Percentiles rank a stretch among this genome's conserved stretches.
Conservation (phyloP, 495 filamentous ascomycete species). For the Aspergillus sparsus region DNA sequence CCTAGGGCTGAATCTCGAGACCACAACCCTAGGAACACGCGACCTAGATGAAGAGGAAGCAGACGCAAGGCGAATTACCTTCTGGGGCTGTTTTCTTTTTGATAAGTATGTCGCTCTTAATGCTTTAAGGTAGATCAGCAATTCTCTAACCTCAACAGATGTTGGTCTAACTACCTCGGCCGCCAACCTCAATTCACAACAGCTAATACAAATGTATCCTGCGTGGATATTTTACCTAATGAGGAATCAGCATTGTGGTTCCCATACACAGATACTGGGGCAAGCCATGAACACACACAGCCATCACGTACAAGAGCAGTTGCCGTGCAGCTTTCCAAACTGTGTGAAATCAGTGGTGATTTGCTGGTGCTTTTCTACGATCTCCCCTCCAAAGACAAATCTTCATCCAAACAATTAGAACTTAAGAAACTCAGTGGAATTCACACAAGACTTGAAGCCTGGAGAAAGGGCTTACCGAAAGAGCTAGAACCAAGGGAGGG, state of each 20-base stretch:
- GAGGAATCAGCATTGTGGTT: slow-evolving; percentile 87
- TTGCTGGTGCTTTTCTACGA: slow-evolving; percentile 90
- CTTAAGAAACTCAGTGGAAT: slow-evolving; percentile 91
- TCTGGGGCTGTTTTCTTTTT: slow-evolving; percentile 98
- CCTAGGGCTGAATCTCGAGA: slow-evolving; percentile 88
- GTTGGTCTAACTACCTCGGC: slow-evolving; percentile 97
- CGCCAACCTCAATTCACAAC: slow-evolving; percentile 84
- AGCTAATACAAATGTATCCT: slow-evolving; percentile 76
- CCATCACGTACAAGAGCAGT: slow-evolving; percentile 81
- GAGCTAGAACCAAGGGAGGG: slow-evolving; percentile 91
- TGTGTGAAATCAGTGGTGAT: slow-evolving; percentile 94
- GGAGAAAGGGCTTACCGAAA: slow-evolving; percentile 81
- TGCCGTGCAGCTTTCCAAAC: slow-evolving; percentile 73
- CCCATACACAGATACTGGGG: slow-evolving; percentile 84
- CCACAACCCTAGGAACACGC: slow-evolving; percentile 59
- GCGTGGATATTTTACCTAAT: slow-evolving; percentile 85
- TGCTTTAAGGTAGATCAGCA: slow-evolving; percentile 8
- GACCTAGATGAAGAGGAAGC: slow-evolving; percentile 78
- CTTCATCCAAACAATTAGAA: slow-evolving; percentile 69
- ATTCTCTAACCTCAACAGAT: slow-evolving; percentile 48
- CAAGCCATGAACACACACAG: slow-evolving; percentile 67
- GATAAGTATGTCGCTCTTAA: slow-evolving; percentile 65
- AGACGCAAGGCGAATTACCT: slow-evolving; percentile 87
- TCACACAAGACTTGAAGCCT: slow-evolving; percentile 86
- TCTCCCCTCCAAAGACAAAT: slow-evolving; percentile 62